Evolutionary conservation across 768 basidiomycete genomes (phyloP).

Genomic region (Termitomyces sp.): DNA sequence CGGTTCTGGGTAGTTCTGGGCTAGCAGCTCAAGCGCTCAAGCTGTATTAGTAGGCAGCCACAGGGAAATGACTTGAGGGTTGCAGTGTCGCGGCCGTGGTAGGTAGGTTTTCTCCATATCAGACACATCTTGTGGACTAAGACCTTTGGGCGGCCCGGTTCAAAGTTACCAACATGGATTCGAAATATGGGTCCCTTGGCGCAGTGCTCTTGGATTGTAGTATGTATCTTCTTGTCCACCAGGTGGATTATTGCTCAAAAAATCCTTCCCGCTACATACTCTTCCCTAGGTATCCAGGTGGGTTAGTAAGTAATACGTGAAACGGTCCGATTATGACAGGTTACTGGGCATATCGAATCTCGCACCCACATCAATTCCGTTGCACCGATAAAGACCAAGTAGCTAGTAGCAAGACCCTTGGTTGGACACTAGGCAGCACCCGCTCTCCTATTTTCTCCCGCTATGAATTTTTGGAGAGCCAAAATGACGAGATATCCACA

Average conservation of each 20-base stretch:
- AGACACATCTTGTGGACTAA: neutral
- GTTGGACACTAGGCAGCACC: neutral
- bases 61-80: too few species aligned
- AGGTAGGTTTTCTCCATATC: neutral
- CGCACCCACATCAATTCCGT: neutral
- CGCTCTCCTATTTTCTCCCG: slow-evolving; percentile 2
- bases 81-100: neutral
- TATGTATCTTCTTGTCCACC: too few species aligned
- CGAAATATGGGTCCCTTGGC: neutral
- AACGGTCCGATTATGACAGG: neutral
- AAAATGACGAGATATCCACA: slow-evolving; percentile 2
- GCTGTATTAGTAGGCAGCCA: too few species aligned
- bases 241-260: too few species aligned
- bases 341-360: neutral
- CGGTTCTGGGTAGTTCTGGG: neutral
- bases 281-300: neutral
- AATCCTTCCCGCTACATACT: too few species aligned
- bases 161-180: neutral
- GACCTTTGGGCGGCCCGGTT: neutral
- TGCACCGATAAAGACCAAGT: neutral
- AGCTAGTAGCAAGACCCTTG: neutral
- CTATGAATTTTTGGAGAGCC: slow-evolving; percentile 6
- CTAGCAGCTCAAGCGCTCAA: neutral
- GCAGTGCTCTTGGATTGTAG: too few species aligned
- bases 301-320: neutral